phyloP scores from a whole-genome alignment of 371 early-diverging fungal genomes.

The Mucor circinelloides region DNA sequence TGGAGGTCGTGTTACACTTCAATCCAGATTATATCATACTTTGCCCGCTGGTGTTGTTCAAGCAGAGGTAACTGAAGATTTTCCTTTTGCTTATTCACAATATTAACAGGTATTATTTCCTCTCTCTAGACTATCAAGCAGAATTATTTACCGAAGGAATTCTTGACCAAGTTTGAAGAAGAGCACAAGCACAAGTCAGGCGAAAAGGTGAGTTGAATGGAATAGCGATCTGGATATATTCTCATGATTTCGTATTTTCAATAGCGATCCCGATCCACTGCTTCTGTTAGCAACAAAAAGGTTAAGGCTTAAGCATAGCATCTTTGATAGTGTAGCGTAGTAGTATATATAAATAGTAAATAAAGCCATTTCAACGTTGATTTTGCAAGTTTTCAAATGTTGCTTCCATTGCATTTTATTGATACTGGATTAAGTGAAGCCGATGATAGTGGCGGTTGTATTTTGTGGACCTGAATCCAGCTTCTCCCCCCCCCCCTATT shows the following conservation, averaged over 20 bases:
- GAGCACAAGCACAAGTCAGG: slow-evolving; percentile 19
- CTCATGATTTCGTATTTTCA: not conserved
- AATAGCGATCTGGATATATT: too few species aligned
- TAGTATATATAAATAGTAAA: not conserved
- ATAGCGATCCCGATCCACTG: slow-evolving; percentile 4
- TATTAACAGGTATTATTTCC: not conserved
- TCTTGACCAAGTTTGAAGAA: slow-evolving; percentile 21
- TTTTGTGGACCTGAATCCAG: too few species aligned
- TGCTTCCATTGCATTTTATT: too few species aligned
- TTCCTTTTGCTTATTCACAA: not conserved
- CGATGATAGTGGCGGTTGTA: too few species aligned
- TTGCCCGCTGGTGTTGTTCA: slow-evolving; percentile 43
- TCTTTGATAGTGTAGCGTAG: not conserved
- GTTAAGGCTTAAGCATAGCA: slow-evolving; percentile 4
- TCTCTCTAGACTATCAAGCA: slow-evolving; percentile 38
- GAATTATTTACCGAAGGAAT: slow-evolving; percentile 42
- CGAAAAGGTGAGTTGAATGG: slow-evolving; percentile 8
- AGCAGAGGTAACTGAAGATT: slow-evolving; percentile 40
- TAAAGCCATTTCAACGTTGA: not conserved
- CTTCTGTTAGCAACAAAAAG: not conserved
- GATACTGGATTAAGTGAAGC: too few species aligned
- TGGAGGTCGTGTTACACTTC: slow-evolving; percentile 62
- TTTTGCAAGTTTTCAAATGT: not conserved
- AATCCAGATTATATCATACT: slow-evolving; percentile 60
- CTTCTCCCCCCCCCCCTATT: too few species aligned